Evolutionary conservation across 2,329 filamentous ascomycete species (phyloP).

Genomic region (Aspergillus candidus): DNA sequence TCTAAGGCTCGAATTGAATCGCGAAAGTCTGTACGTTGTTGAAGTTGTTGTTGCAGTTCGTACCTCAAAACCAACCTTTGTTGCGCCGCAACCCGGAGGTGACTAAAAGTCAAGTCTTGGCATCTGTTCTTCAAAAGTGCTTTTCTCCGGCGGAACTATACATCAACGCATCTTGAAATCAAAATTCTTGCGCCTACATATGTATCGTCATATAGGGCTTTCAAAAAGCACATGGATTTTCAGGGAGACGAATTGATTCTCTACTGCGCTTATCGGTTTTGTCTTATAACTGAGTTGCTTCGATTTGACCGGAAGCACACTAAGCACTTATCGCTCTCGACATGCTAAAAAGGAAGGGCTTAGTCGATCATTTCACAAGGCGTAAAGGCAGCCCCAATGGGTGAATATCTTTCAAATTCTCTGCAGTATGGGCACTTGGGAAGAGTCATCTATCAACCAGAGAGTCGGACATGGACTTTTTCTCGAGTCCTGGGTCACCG

Average conservation of each 20-base stretch:
- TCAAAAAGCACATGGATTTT: no score
- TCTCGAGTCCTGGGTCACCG: conserved; percentile 29
- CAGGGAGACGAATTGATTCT: no score
- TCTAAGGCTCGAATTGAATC: no score
- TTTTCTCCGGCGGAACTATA: no score
- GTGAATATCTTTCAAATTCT: conserved; percentile 45
- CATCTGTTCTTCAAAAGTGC: not conserved
- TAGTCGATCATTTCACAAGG: conserved; percentile 19
- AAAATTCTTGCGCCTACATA: no score
- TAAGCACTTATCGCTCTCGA: conserved; percentile 14
- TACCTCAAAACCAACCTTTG: conserved; percentile 9
- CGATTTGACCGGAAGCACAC: not conserved
- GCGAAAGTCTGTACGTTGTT: no score
- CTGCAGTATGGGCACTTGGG: conserved; percentile 56
- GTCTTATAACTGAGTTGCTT: no score
- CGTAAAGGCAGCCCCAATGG: conserved; percentile 48
- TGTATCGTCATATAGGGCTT: no score
- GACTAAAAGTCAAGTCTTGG: conserved; percentile 10
- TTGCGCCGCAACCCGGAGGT: conserved; percentile 25
- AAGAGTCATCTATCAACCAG: conserved; percentile 44
- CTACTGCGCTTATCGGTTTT: no score
- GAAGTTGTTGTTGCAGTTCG: no score
- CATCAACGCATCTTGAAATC: no score
- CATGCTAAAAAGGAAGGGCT: conserved; percentile 23
- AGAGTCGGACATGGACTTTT: conserved; percentile 47